These are phyloP conservation scores for Boletus subparvulus DNA, from an alignment of 768 basidiomycete genomes.

Conservation along the genomic window DNA sequence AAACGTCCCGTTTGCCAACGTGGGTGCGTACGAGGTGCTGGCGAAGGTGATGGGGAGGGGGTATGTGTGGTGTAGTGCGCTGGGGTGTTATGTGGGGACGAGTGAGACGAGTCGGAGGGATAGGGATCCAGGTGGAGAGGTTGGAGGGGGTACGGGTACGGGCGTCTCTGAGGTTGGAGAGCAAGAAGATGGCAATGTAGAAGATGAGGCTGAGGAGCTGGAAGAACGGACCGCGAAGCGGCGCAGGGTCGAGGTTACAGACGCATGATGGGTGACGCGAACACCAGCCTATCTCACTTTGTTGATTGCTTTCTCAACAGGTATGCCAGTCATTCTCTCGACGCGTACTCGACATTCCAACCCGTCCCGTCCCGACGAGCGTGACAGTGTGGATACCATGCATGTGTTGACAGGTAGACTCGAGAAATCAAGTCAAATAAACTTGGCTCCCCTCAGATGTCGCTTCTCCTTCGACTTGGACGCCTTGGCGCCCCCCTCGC, in stretches of 20 bases:
- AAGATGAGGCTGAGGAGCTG: neutral
- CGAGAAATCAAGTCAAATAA: too few relatives aligned
- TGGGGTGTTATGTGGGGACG: slow-evolving; percentile 43
- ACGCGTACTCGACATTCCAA: neutral
- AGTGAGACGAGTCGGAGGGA: neutral
- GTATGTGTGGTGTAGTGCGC: slow-evolving; percentile 58
- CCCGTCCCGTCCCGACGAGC: neutral
- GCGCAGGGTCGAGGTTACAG: slow-evolving; percentile 7
- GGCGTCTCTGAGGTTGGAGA: neutral
- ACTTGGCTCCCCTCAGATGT: too few relatives aligned
- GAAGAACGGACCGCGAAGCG: slow-evolving; percentile 17
- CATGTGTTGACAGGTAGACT: too few relatives aligned
- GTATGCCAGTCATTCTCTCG: neutral
- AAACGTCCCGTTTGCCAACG: slow-evolving; percentile 74
- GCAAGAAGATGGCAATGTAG: neutral
- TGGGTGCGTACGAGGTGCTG: slow-evolving; percentile 62
- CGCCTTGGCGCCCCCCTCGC: too few relatives aligned
- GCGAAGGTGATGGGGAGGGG: slow-evolving; percentile 62
- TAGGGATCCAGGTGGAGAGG: neutral
- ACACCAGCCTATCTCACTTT: neutral
- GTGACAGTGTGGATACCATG: neutral
- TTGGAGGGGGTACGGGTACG: neutral
- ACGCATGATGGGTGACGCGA: slow-evolving; percentile 1
- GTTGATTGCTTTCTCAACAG: neutral
- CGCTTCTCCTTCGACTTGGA: too few relatives aligned